A percentile compares a stretch with the other conserved stretches of the same genome.
These are phyloP conservation scores for Akanthomyces dipterigenus DNA, from an alignment of 2,329 filamentous ascomycete species.

Conservation along the genomic window DNA sequence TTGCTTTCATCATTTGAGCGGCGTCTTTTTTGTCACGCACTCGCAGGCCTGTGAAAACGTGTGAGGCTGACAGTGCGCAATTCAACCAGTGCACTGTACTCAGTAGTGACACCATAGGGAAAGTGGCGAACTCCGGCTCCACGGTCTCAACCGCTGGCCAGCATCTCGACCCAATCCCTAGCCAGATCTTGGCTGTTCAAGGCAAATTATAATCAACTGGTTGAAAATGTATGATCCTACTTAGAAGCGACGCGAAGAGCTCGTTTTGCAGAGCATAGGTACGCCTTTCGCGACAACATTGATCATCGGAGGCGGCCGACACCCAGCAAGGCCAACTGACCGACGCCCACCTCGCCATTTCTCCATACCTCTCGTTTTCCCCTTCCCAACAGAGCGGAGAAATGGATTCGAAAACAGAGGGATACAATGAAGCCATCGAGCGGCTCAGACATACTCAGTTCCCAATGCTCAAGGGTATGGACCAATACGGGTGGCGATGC, in stretches of 20 bases:
- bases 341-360: neutral
- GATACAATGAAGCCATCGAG: constrained; percentile 56
- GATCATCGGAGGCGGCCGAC: constrained; percentile 4
- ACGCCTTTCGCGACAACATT: neutral
- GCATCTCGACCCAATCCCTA: neutral
- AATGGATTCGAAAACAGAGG: constrained; percentile 15
- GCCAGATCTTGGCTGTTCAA: neutral
- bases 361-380: neutral
- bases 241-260: neutral
- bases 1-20: too few relatives aligned
- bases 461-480: constrained; percentile 61
- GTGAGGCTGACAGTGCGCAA: neutral
- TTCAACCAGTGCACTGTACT: neutral
- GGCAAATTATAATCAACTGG: neutral
- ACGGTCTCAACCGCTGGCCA: constrained; percentile 1
- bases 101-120: neutral
- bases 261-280: neutral
- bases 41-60: neutral
- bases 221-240: neutral
- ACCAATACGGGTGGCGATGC: neutral
- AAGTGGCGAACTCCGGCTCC: constrained; percentile 12
- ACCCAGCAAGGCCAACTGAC: neutral
- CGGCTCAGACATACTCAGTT: constrained; percentile 53
- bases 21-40: too few relatives aligned
- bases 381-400: neutral